Conservation (phyloP, 768 basidiomycete species). For the Russula olivacea region DNA sequence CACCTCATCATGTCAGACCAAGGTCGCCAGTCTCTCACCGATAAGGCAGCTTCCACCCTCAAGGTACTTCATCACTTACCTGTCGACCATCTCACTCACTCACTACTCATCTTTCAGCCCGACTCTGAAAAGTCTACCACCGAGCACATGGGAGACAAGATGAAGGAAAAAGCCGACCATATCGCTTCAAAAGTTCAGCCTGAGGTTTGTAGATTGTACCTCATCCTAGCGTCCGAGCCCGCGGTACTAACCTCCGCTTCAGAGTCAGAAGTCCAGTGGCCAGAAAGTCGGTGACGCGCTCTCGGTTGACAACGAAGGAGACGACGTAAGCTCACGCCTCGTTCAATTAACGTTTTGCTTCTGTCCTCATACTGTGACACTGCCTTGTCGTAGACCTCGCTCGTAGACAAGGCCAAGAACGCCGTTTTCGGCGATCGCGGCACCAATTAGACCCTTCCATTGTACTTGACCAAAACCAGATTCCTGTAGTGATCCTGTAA, state of each 20-base stretch:
- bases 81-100: background rate
- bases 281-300: constrained; percentile 4
- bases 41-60: constrained; percentile 32
- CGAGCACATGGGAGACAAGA: background rate
- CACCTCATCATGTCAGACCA: constrained; percentile 34
- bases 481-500: background rate
- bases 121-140: constrained; percentile 6
- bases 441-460: background rate
- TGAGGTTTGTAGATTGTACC: background rate
- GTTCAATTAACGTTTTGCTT: background rate
- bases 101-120: background rate
- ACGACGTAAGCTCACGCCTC: background rate
- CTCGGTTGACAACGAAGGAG: background rate
- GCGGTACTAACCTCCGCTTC: background rate
- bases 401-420: background rate
- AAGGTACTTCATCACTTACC: constrained; percentile 29
- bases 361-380: background rate
- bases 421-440: background rate
- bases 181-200: constrained; percentile 2
- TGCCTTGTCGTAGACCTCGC: background rate
- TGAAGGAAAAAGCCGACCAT: background rate
- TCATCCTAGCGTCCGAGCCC: too few relatives aligned
- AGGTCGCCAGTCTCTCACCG: constrained; percentile 33
- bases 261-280: constrained; percentile 1
- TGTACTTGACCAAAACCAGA: background rate